Percentiles rank a stretch among this genome's conserved stretches.
Conservation (phyloP, 805 yeast species). For the Starmerella stigmatis region DNA sequence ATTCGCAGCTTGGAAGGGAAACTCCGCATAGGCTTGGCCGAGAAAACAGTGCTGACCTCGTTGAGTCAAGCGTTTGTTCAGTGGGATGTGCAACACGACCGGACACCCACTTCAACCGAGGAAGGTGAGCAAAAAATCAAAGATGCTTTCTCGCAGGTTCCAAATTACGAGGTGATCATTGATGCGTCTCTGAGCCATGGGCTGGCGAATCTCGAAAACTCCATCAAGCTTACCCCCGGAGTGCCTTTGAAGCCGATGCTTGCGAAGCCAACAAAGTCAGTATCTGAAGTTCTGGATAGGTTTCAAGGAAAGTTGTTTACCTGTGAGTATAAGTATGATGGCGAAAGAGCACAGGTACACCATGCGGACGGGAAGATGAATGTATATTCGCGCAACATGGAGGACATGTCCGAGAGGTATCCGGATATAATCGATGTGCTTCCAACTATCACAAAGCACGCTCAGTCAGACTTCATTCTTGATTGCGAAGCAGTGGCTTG, state of each 20-base stretch:
- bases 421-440: conserved; percentile 76
- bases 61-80: conserved; percentile 71
- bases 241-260: conserved; percentile 95
- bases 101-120: conserved; percentile 5
- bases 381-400: conserved; percentile 88
- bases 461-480: conserved; percentile 48
- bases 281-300: conserved; percentile 82
- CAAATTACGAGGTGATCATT: conserved; percentile 77
- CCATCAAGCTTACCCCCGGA: conserved; percentile 76
- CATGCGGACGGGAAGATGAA: conserved; percentile 51
- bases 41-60: conserved; percentile 76
- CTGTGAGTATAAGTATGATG: conserved; percentile 95
- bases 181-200: conserved; percentile 58
- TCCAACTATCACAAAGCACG: conserved; percentile 41
- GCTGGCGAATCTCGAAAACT: conserved; percentile 49
- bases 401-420: conserved; percentile 91
- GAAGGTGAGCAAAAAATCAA: conserved; percentile 43
- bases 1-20: conserved; percentile 89
- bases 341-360: conserved; percentile 95
- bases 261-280: conserved; percentile 92
- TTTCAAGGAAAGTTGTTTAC: conserved; percentile 79
- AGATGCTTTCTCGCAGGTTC: conserved; percentile 81
- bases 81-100: conserved; percentile 38
- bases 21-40: conserved; percentile 85
- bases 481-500: conserved; percentile 98